Evolutionary conservation across 1,139 yeast species (phyloP).

Genomic region (Debaryomyces subglobosus): DNA sequence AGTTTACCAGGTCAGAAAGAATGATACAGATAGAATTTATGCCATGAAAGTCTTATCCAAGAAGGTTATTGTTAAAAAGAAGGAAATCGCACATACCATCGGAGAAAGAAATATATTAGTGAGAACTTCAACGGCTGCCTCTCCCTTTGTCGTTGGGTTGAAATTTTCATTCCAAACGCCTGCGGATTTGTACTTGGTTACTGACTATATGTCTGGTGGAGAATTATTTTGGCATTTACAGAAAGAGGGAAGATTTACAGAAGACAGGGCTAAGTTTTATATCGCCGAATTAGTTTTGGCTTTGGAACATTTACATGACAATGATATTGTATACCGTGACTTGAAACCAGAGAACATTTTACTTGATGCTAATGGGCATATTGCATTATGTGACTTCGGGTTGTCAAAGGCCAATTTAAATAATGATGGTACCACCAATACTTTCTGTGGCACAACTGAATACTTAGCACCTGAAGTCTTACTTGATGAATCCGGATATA

Average conservation of each 20-base stretch:
- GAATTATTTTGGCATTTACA: slow-evolving; percentile 97
- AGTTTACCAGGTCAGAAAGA: slow-evolving; percentile 91
- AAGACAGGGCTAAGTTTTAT: slow-evolving; percentile 92
- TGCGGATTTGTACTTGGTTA: slow-evolving; percentile 84
- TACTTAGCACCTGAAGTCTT: slow-evolving; percentile 81
- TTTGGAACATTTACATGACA: slow-evolving; percentile 87
- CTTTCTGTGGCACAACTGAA: slow-evolving; percentile 97
- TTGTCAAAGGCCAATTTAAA: slow-evolving; percentile 89
- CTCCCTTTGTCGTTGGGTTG: slow-evolving; percentile 90
- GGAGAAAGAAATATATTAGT: slow-evolving; percentile 95
- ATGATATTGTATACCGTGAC: slow-evolving; percentile 92
- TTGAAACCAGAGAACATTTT: slow-evolving; percentile 93
- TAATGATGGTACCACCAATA: slow-evolving; percentile 89
- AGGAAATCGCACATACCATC: slow-evolving; percentile 96
- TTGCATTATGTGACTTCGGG: slow-evolving; percentile 96
- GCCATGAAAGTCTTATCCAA: slow-evolving; percentile 97
- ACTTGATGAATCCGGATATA: slow-evolving; percentile 81
- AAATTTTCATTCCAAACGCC: slow-evolving; percentile 97
- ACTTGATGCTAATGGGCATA: slow-evolving; percentile 94
- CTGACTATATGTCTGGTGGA: slow-evolving; percentile 98
- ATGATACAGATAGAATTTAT: slow-evolving; percentile 84
- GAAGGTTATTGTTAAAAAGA: slow-evolving; percentile 92
- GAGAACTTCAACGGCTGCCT: slow-evolving; percentile 79
- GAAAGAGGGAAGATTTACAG: slow-evolving; percentile 90
- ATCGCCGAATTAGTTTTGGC: slow-evolving; percentile 94